Base-by-base conservation (phyloP, 2,329 filamentous ascomycete species). In the Xylariaceae sp. region DNA sequence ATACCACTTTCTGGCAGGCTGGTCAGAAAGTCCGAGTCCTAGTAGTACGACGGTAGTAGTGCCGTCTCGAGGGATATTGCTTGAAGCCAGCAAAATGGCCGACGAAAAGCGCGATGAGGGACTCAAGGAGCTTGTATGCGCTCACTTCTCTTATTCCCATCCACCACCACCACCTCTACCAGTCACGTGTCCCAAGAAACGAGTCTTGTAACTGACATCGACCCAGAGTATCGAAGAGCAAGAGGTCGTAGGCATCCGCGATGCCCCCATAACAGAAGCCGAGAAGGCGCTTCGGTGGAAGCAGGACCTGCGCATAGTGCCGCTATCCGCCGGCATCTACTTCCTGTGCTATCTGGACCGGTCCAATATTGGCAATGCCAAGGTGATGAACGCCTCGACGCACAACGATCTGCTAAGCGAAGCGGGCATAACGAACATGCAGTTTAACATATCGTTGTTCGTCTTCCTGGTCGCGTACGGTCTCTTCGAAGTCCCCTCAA, bases 401-500 rank as follows among this genome's bases (percentile, higher is more conserved):
- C 58, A 64, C 7, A 68, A 77, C 64, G 71, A 74, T 53, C 65
- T 77, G 44, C 62, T 74, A 57, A 67, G 67, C 17, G 69, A 71
- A 35, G 70, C 70, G 3, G 57, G 68, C 48, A 69, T 74, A 47
- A 64, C 62, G 2, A 63, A 63, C 35, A 63, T 68, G 47, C 54
- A 74, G 52, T 74, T 71, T 55, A 69, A 67, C n/a, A 68, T 74
- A 34, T 73, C 73, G 11, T 67, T 76, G 18, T 74, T 74, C 70
- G 60, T 74, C 8, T 74, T 74, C 42, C 58, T 71, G 8, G 63
- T 71, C n/a, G 69, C 68, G 4, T 71, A 72, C 34, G 71, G 70
- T 59, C 42, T 80, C 50, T 87, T 88, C 69, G 86, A 88, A 68
- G 81, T 88, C 2, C 86, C 85, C 0, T 85, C 82, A 59, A 88